Percentiles rank a stretch among this genome's conserved stretches.
These are phyloP conservation scores for Chytriomyces sp. DNA, from an alignment of 192 early-diverging fungal genomes.

Conservation along the genomic window DNA sequence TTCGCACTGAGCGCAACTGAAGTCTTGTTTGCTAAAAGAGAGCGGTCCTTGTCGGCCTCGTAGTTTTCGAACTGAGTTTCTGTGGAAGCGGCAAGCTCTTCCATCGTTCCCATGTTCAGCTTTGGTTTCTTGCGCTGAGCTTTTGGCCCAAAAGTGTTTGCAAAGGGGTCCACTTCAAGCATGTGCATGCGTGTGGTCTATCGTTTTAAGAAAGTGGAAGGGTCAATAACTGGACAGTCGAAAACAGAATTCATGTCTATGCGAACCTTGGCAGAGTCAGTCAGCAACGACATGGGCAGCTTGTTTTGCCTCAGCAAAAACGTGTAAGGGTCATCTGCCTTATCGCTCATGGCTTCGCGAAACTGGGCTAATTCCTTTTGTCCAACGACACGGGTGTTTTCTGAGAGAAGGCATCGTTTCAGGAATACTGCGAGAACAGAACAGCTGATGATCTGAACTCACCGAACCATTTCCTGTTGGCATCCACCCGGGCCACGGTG, in stretches of 20 bases:
- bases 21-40: conserved; percentile 72
- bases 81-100: conserved; percentile 77
- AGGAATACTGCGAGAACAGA: background rate
- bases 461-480: conserved; percentile 98
- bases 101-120: conserved; percentile 72
- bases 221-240: background rate
- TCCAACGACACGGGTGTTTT: conserved; percentile 95
- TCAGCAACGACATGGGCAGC: conserved; percentile 92
- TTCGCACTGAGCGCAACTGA: conserved; percentile 41
- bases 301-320: conserved; percentile 92
- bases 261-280: conserved; percentile 76
- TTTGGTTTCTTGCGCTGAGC: conserved; percentile 95
- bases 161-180: conserved; percentile 92
- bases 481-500: conserved; percentile 81
- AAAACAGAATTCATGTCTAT: background rate
- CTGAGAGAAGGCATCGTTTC: conserved; percentile 38
- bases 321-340: conserved; percentile 94
- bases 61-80: conserved; percentile 58
- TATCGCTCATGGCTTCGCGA: conserved; percentile 84
- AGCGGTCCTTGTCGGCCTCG: conserved; percentile 67
- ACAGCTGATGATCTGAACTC: conserved; percentile 32
- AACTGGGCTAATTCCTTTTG: conserved; percentile 93
- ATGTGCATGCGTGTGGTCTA: conserved; percentile 79
- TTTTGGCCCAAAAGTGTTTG: conserved; percentile 92
- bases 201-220: background rate